Evolutionary conservation across 345 rosid species (phyloP).

Genomic region (Acer saccharum): DNA sequence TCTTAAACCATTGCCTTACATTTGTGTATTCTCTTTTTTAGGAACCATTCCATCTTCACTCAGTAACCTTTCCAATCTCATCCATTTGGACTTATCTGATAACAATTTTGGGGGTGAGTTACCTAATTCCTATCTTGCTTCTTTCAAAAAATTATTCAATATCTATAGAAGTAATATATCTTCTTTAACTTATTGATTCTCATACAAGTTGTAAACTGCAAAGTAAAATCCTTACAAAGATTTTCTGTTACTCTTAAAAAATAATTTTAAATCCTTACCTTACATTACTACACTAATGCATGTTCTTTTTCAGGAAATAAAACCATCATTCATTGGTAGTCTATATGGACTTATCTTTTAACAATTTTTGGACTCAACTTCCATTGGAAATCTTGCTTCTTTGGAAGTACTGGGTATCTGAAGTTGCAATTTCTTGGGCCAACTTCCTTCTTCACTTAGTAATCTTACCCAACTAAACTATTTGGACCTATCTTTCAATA

Average conservation of each 20-base stretch:
- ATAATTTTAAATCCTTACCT: not conserved
- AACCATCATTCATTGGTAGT: not conserved
- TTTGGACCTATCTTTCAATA: not conserved
- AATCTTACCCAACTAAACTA: not conserved
- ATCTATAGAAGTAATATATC: too few relatives aligned
- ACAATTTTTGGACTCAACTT: not conserved
- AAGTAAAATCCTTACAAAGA: not conserved
- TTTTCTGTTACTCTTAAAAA: not conserved
- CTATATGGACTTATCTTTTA: too few relatives aligned
- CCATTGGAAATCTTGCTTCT: not conserved
- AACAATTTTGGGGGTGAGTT: slow-evolving; percentile 8
- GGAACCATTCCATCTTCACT: not conserved
- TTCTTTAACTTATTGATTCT: too few relatives aligned
- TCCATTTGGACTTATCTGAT: not conserved
- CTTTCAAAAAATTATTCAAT: not conserved
- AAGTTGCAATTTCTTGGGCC: not conserved
- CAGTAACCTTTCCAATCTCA: not conserved
- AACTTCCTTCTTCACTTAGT: not conserved
- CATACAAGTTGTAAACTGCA: too few relatives aligned
- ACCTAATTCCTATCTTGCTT: not conserved
- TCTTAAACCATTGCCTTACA: too few relatives aligned
- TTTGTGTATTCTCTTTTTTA: not conserved
- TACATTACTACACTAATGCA: too few relatives aligned
- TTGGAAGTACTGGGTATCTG: not conserved
- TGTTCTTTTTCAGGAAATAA: not conserved